Evolutionary conservation across 495 filamentous ascomycete species (phyloP), one percentile per base, ranked within the genome.

Genomic region (Aspergillus sclerotioniger): DNA sequence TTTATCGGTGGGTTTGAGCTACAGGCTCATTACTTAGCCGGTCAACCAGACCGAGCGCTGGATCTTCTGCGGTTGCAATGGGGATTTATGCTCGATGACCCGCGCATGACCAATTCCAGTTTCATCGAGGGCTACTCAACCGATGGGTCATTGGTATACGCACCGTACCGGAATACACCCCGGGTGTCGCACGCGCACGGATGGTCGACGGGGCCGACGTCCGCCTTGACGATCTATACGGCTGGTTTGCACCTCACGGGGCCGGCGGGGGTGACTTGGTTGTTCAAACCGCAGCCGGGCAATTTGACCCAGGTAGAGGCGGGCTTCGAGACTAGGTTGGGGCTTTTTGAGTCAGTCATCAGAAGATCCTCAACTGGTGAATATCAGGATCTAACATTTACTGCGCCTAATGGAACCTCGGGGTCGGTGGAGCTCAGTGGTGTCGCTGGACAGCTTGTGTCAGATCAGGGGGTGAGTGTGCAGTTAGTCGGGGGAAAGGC

Each of bases 41-140:
- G 63, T 19, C 64, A 80, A 25, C 59, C 69, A 0, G 63, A 72
- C 32, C 59, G 62, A 0, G 82, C 80, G 0, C 69, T 86, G 8
- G 81, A 82, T 41, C 71, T 87, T 2, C 78, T 83, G 50, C 64
- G 75, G 10, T 61, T 76, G 0, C 72, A 80, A 67, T 86, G 83
- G 82, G 81, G 76, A 9, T 83, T 80, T 57, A 80, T 85, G 78
- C 76, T 87, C 16, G 68, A 85, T 51, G 80, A 83, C 48, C 74
- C 76, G 4, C 75, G 80, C 12, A 82, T 85, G 73, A 87, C 84
- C 2, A 82, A 85, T 50, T 79, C 74, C 1, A 84, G 82, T 0
- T 79, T 85, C n/a, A 78, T 82, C 51, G 84, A 87, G 60, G 83
- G 83, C 0, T 86, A 82, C 61, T 65, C 76, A 3, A 73, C 70